A percentile compares a stretch with the other conserved stretches of the same genome.
Conservation (phyloP, 257 asterid genomes). For the Fraxinus americana region DNA sequence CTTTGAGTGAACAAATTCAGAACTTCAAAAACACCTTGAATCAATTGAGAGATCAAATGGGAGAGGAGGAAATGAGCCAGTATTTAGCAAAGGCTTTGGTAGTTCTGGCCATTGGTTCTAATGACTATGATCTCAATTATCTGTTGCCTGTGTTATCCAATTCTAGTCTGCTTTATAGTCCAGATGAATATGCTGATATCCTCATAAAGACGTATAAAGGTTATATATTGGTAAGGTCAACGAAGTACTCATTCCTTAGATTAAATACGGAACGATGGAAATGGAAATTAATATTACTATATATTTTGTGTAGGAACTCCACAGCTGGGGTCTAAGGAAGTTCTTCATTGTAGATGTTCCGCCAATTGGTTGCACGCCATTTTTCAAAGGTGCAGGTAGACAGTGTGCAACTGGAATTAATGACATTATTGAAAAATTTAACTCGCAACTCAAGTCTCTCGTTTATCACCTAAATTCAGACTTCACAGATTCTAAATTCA, state of each 20-base stretch:
- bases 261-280: no score
- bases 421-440: neutral
- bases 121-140: slow-evolving; percentile 25
- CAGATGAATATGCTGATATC: slow-evolving; percentile 22
- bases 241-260: no score
- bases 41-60: slow-evolving; percentile 20
- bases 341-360: slow-evolving; percentile 13
- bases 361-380: slow-evolving; percentile 21
- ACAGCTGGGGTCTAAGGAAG: slow-evolving; percentile 21
- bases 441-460: slow-evolving; percentile 14
- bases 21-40: slow-evolving; percentile 24
- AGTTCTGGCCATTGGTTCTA: slow-evolving; percentile 12
- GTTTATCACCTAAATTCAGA: slow-evolving; percentile 6
- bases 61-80: slow-evolving; percentile 12
- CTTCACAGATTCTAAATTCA: slow-evolving; percentile 14
- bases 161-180: neutral
- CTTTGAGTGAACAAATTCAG: slow-evolving; percentile 17
- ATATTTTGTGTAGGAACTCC: slow-evolving; percentile 14
- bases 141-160: neutral
- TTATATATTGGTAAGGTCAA: slow-evolving; percentile 16
- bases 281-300: no score
- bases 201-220: slow-evolving; percentile 13
- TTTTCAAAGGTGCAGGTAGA: neutral
- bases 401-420: neutral
- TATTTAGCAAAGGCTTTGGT: slow-evolving; percentile 24